A percentile compares a stretch with the other conserved stretches of the same genome.
Evolutionary conservation across 2,329 filamentous ascomycete genomes (phyloP).

Genomic region (Myrmaecium sp.): DNA sequence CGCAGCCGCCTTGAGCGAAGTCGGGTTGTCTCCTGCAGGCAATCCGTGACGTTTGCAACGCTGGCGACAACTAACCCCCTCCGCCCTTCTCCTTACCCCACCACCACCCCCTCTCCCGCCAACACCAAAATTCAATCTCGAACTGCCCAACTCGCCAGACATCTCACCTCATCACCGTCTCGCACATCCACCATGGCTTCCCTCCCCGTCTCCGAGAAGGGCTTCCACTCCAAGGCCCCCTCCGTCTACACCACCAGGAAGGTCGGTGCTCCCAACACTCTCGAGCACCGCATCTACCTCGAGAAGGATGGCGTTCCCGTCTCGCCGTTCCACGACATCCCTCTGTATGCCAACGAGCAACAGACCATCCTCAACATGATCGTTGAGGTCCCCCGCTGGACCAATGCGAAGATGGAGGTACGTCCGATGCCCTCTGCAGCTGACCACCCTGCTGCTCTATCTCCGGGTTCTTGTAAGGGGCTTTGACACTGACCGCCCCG

Average conservation of each 20-base stretch:
- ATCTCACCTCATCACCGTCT: slow-evolving; percentile 12
- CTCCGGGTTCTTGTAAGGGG: slow-evolving; percentile 1
- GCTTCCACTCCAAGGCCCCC: slow-evolving; percentile 35
- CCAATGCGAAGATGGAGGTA: slow-evolving; percentile 98
- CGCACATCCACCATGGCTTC: slow-evolving; percentile 10
- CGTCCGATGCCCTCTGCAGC: slow-evolving; percentile 21
- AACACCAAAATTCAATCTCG: slow-evolving; percentile 23
- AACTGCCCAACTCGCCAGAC: slow-evolving; percentile 21
- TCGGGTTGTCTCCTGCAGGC: slow-evolving; percentile 11
- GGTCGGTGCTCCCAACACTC: slow-evolving; percentile 75
- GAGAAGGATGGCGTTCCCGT: slow-evolving; percentile 92
- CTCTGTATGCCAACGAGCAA: slow-evolving; percentile 91
- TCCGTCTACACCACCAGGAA: slow-evolving; percentile 65
- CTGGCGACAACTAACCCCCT: slow-evolving; percentile 19
- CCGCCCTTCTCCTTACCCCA: slow-evolving; percentile 17
- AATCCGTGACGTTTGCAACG: slow-evolving; percentile 21
- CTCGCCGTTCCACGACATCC: slow-evolving; percentile 97
- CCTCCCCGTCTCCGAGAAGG: slow-evolving; percentile 9
- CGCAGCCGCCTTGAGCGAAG: too few relatives aligned
- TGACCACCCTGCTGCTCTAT: not conserved
- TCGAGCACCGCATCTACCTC: slow-evolving; percentile 94
- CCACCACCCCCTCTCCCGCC: slow-evolving; percentile 15
- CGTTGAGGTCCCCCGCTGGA: slow-evolving; percentile 98
- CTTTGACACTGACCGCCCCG: slow-evolving; percentile 9
- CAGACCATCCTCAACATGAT: slow-evolving; percentile 97